A percentile compares a stretch with the other conserved stretches of the same genome.
These are phyloP conservation scores for Neoboletus subvelutipes DNA, from an alignment of 768 basidiomycete genomes.

Conservation along the genomic window DNA sequence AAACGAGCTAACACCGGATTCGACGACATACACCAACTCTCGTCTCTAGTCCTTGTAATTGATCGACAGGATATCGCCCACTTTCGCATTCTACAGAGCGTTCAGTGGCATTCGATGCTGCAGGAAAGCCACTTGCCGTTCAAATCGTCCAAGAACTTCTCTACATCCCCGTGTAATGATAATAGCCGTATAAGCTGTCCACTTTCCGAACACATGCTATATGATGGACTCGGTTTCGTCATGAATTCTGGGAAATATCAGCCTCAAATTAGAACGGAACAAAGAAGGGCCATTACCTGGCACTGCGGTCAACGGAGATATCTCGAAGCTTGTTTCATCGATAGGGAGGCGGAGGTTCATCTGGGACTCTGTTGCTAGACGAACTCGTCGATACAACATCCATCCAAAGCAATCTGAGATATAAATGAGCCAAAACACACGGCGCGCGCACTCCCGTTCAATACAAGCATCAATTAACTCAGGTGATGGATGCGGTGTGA, in stretches of 20 bases:
- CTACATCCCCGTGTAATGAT: slow-evolving; percentile 61
- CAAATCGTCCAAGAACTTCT: slow-evolving; percentile 52
- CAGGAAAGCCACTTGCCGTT: slow-evolving; percentile 39
- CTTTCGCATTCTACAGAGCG: slow-evolving; percentile 27
- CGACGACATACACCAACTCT: slow-evolving; percentile 37
- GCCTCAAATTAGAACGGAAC: background rate
- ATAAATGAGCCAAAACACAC: slow-evolving; percentile 79
- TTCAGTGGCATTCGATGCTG: slow-evolving; percentile 23
- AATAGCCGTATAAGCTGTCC: slow-evolving; percentile 74
- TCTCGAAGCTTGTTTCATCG: slow-evolving; percentile 79
- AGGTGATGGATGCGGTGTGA: slow-evolving; percentile 57
- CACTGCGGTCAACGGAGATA: slow-evolving; percentile 46
- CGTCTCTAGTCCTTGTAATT: slow-evolving; percentile 43
- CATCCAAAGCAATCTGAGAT: slow-evolving; percentile 52
- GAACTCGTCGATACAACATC: slow-evolving; percentile 36
- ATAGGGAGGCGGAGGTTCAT: slow-evolving; percentile 68
- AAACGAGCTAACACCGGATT: background rate
- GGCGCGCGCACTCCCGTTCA: slow-evolving; percentile 76
- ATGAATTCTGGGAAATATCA: slow-evolving; percentile 56
- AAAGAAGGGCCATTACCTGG: slow-evolving; percentile 26
- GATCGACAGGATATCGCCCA: slow-evolving; percentile 32
- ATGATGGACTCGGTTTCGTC: slow-evolving; percentile 58
- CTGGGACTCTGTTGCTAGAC: slow-evolving; percentile 42
- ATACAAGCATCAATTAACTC: slow-evolving; percentile 61
- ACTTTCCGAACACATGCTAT: slow-evolving; percentile 52